Base-by-base conservation (phyloP, 148 eudicot species). In the Silene uniflora region DNA sequence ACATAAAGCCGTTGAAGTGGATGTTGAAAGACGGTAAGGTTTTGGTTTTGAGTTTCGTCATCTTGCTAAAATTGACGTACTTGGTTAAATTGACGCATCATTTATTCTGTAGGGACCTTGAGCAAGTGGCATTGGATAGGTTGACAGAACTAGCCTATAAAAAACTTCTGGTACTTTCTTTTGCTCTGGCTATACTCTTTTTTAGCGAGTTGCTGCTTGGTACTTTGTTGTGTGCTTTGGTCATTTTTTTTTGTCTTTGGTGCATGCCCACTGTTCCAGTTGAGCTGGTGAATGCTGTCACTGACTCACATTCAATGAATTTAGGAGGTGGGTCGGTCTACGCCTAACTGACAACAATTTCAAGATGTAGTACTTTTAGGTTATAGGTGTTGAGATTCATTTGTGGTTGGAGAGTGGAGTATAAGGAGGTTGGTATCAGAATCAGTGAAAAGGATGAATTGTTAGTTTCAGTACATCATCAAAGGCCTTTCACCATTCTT, bases 71-170 rank as follows among this genome's bases (percentile, higher is more conserved):
- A 21, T 71, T 68, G 58, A 73, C 4, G 32, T 69, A 46, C 39
- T 35, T 35, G 56, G 63, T 70, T 64, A 44, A 11, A 19, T 70
- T 68, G 56, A 72, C 5, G 25, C 66, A 47, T 56, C 44, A 75
- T 65, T 49, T 68, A 21, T 69, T 83, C 24, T 77, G 81, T 88
- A 93, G 98, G 84, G 86, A 86, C 78, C 88, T 85, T 65, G 98
- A 93, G 81, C 85, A 77, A 81, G 75, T 84, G 81, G 97, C 97
- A 18, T 77, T 91, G 90, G 82, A 86, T 78, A 88, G 81, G 74
- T 87, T 93, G 73, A 86, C 86, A 67, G 97, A 88, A 85, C 74
- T 83, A 82, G 92, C 92, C 27, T 83, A 83, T 86, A 83, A 73
- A 79, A 93, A 91, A 84, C 89, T 89, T 76, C 81, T 87, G 97